A percentile compares a stretch with the other conserved stretches of the same genome.
Evolutionary conservation across 2,329 filamentous ascomycete genomes (phyloP).

Genomic region (Neophaeococcomyces mojaviensis): DNA sequence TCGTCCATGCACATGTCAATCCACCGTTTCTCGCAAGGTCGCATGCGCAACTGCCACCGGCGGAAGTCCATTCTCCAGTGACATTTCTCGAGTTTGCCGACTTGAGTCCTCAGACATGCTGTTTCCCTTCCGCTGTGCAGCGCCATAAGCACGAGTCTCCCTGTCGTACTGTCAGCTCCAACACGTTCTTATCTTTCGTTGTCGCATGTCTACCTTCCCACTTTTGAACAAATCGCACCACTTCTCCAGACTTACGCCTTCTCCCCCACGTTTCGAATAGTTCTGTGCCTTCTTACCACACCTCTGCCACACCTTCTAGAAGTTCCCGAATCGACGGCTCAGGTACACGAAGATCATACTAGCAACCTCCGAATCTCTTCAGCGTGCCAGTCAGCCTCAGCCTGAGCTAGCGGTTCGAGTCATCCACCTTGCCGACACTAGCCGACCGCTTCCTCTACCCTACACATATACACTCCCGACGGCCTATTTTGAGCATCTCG

Average conservation of each 20-base stretch:
- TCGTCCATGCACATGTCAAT: slow-evolving; percentile 3
- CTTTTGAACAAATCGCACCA: background rate
- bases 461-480: slow-evolving; percentile 3
- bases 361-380: background rate
- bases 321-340: background rate
- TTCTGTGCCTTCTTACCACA: background rate
- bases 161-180: too few relatives aligned
- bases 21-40: background rate
- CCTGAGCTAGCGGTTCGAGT: background rate
- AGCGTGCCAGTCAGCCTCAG: background rate
- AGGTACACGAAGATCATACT: too few relatives aligned
- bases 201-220: slow-evolving; percentile 4
- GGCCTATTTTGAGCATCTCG: background rate
- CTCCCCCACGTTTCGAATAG: background rate
- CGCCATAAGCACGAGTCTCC: background rate
- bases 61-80: too few relatives aligned
- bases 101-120: too few relatives aligned
- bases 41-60: background rate
- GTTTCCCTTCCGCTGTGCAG: too few relatives aligned
- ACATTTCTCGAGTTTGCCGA: too few relatives aligned
- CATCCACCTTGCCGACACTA: background rate
- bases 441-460: slow-evolving; percentile 1
- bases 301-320: background rate
- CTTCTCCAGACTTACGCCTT: background rate
- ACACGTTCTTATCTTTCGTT: background rate